phyloP scores from a whole-genome alignment of 768 basidiomycete species.

The Xanthoconium purpureum region DNA sequence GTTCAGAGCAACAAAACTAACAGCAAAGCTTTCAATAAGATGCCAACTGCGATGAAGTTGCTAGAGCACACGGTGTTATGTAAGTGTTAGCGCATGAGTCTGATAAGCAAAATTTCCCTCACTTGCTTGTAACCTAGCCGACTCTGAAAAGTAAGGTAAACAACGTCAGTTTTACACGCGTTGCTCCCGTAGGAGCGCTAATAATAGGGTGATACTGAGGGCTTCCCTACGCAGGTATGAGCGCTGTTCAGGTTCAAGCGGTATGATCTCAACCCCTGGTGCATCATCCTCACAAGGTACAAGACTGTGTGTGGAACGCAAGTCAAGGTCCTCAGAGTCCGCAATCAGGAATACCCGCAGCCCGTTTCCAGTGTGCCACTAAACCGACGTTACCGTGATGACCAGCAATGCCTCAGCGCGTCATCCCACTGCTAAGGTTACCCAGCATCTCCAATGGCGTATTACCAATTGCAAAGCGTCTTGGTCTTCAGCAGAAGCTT shows the following conservation, averaged over 20 bases:
- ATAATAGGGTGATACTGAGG: constrained; percentile 61
- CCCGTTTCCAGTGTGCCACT: constrained; percentile 67
- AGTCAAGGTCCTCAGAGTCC: constrained; percentile 18
- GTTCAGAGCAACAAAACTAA: constrained; percentile 85
- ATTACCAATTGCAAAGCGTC: constrained; percentile 63
- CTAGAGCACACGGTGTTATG: constrained; percentile 36
- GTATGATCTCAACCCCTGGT: constrained; percentile 90
- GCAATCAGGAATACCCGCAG: constrained; percentile 83
- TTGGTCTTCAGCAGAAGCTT: constrained; percentile 33
- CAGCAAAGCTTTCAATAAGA: constrained; percentile 79
- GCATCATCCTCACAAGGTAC: constrained; percentile 25
- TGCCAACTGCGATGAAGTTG: constrained; percentile 86
- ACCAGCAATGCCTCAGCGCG: constrained; percentile 31
- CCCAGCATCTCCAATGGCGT: constrained; percentile 24
- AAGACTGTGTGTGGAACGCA: constrained; percentile 6
- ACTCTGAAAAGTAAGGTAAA: constrained; percentile 44
- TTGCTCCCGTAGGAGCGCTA: constrained; percentile 40
- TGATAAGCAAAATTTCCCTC: constrained; percentile 4
- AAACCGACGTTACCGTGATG: constrained; percentile 68
- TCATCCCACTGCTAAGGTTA: constrained; percentile 29
- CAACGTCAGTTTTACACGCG: constrained; percentile 47
- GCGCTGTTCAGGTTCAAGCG: constrained; percentile 97
- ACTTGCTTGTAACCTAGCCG: constrained; percentile 82
- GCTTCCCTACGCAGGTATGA: constrained; percentile 99
- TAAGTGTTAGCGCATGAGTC: background rate